Percentiles rank a stretch among this genome's conserved stretches.
Conservation (phyloP, 768 basidiomycete genomes). For the Suillus decipiens region DNA sequence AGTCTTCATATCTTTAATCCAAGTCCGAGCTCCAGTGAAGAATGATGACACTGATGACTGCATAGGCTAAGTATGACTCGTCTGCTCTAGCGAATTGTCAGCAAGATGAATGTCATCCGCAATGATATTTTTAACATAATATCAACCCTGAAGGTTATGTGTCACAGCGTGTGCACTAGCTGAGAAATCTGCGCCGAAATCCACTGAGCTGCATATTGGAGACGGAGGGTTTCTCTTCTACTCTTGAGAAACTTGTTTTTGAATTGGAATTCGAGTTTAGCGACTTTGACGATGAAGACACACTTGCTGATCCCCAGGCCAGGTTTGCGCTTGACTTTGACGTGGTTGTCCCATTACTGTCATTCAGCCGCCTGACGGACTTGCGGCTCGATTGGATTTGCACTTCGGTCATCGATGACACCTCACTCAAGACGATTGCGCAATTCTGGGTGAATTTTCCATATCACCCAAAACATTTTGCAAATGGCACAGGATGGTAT, state of each 20-base stretch:
- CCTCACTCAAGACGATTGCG: neutral
- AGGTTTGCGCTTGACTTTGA: neutral
- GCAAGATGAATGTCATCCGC: no score
- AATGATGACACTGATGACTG: neutral
- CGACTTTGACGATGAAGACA: no score
- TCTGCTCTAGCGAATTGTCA: neutral
- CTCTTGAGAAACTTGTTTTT: neutral
- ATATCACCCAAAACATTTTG: constrained; percentile 39
- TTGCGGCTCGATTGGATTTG: neutral
- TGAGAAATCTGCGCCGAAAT: no score
- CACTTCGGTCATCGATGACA: neutral
- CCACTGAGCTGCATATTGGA: neutral
- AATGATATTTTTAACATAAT: no score
- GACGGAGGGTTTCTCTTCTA: neutral
- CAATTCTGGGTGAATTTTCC: constrained; percentile 20
- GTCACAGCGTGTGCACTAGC: no score
- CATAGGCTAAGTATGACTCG: neutral
- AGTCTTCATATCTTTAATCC: constrained; percentile 41
- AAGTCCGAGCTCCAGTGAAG: neutral
- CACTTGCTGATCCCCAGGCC: neutral
- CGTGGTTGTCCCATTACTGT: neutral
- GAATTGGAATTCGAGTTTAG: neutral
- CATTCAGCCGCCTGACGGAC: neutral
- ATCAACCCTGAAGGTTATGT: no score
- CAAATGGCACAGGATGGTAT: constrained; percentile 52